A percentile compares a stretch with the other conserved stretches of the same genome.
Conservation (phyloP, 768 basidiomycete genomes). For the Astraeus odoratus region DNA sequence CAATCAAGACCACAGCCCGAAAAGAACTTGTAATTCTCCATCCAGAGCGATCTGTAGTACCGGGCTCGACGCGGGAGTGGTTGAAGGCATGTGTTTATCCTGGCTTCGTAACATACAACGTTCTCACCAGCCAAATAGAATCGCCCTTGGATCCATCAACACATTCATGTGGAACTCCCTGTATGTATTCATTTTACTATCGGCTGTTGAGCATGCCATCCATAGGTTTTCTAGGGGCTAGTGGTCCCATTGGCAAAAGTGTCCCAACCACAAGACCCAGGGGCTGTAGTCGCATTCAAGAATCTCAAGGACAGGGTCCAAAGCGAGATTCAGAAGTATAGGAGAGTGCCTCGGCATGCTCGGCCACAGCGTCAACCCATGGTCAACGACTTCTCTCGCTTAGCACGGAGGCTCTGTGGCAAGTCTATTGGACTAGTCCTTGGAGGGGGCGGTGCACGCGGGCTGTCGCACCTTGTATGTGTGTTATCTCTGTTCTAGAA, state of each 20-base stretch:
- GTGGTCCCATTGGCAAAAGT: constrained; percentile 59
- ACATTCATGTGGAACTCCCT: constrained; percentile 89
- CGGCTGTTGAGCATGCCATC: constrained; percentile 3
- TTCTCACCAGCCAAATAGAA: constrained; percentile 41
- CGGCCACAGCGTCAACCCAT: constrained; percentile 75
- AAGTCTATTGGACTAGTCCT: constrained; percentile 90
- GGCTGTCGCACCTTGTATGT: constrained; percentile 62
- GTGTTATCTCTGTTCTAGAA: constrained; percentile 7
- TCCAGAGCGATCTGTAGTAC: constrained; percentile 78
- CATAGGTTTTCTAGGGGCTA: constrained; percentile 49
- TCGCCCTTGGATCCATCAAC: constrained; percentile 94
- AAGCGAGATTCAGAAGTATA: constrained; percentile 81
- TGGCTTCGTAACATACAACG: neutral
- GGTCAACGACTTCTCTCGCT: constrained; percentile 84
- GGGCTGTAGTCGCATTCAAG: constrained; percentile 82
- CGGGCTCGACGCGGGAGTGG: constrained; percentile 95
- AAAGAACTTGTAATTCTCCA: constrained; percentile 95
- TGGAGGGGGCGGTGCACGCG: constrained; percentile 96
- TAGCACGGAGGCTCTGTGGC: constrained; percentile 88
- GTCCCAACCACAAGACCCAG: constrained; percentile 67
- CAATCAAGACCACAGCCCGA: constrained; percentile 96
- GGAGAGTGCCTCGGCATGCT: constrained; percentile 52
- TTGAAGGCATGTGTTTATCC: constrained; percentile 55
- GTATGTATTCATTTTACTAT: constrained; percentile 33
- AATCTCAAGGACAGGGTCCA: constrained; percentile 92